Conservation (phyloP, 1,284 basidiomycete genomes). For the Sphagnurus paluster region DNA sequence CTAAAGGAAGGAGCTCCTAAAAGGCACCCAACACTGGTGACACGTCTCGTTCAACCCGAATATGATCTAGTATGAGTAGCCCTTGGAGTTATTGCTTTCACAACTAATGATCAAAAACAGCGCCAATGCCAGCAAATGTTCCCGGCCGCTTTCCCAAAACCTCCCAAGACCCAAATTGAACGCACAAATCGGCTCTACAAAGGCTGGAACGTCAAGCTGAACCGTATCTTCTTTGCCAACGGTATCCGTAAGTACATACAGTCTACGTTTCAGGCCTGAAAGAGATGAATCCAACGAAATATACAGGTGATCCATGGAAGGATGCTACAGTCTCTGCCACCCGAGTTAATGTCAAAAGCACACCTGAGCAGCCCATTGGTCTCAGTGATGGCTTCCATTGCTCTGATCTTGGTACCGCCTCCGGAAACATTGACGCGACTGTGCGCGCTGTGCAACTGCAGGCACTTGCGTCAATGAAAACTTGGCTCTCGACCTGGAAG, state of each 20-base stretch:
- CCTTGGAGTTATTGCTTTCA: constrained; percentile 1
- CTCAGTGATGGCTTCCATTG: constrained; percentile 66
- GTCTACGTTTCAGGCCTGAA: constrained; percentile 2
- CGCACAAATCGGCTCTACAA: constrained; percentile 51
- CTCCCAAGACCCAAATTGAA: constrained; percentile 38
- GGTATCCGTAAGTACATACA: constrained; percentile 50
- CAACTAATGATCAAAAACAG: constrained; percentile 29
- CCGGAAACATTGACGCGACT: constrained; percentile 48
- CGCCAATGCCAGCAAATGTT: constrained; percentile 64
- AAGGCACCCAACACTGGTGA: constrained; percentile 52
- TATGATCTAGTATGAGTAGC: constrained; percentile 49
- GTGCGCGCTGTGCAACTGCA: constrained; percentile 52
- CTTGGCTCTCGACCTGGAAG: constrained; percentile 52
- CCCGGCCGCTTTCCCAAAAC: constrained; percentile 50
- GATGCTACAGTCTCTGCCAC: constrained; percentile 67
- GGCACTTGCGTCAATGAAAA: constrained; percentile 36
- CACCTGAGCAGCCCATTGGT: constrained; percentile 52
- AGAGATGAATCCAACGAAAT: constrained; percentile 27
- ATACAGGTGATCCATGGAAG: constrained; percentile 78
- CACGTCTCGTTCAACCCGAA: constrained; percentile 56
- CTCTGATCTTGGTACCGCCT: constrained; percentile 52
- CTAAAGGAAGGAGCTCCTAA: constrained; percentile 52
- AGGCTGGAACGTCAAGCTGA: constrained; percentile 61
- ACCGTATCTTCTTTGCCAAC: constrained; percentile 69
- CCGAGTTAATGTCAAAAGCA: constrained; percentile 46